Base-by-base conservation (phyloP, 2,329 filamentous ascomycete species). In the Pseudogymnoascus sp. region DNA sequence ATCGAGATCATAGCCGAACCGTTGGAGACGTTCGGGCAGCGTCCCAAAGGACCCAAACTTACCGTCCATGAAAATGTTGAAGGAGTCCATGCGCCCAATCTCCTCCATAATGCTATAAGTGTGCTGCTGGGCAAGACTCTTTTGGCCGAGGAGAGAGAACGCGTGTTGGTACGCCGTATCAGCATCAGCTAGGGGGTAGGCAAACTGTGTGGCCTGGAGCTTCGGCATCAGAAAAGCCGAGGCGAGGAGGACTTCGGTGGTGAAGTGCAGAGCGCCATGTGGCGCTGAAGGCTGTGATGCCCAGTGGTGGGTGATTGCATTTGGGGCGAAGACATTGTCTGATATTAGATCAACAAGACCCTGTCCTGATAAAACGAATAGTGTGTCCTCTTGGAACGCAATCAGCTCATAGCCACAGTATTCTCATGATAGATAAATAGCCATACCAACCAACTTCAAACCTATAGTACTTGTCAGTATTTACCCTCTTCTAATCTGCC, bases 1-100 rank as follows among this genome's bases (percentile, higher is more conserved):
- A 8, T 69, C 69, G 1, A 76, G 64, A 47, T 76, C 69, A 64
- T 76, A 76, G 1, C 73, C 74, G 11, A 74, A 65, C 1, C 64
- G 47, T 5, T 69, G 66, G 47, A 72, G 65, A 1, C 73, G 71
- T 1, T 74, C 72, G 4, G 75, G 74, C 60, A 73, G 71, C 1
- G 68, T 75, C 5, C 69, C 68, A n/a, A 70, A 71, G 26, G 73
- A 75, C 29, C 71, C 67, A 36, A 76, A 76, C 61, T 76, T 76
- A 60, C 74, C 74, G 1, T 71, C 70, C 75, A 76, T 76, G 65
- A 76, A 76, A n/a, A 66, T 63, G 34, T 76, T 76, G 60, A 76
- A 76, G 60, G 74, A 76, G 21, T 71, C 70, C 71, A 76, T 75
- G 4, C 75, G 74, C n/a, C 71, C 72, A 62, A 74, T 69, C 1